Base-by-base conservation (phyloP, 2,329 filamentous ascomycete species). In the Ophiostoma australiae region DNA sequence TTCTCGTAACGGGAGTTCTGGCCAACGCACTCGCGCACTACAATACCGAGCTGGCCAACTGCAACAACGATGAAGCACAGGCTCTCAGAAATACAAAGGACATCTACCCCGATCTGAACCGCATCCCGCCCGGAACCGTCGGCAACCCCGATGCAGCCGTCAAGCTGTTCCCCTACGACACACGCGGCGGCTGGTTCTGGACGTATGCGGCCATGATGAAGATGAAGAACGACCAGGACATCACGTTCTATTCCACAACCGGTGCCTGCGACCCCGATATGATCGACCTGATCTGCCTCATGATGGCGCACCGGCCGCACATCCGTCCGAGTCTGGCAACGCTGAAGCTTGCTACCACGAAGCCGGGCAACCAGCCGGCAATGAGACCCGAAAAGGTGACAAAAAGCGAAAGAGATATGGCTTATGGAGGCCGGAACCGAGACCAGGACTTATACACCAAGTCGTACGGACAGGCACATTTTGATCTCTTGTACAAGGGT, bases 241-340 rank as follows among this genome's bases (percentile, higher is more conserved):
- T 23, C 17, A 7, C n/a, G 15, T 70, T 70, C 68, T 13, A 27
- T 8, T 17, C 10, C 17, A 67, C 58, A n/a, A 58, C 23, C 35
- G 63, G 68, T 20, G 31, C 63, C 23, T 27, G 17, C 27, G 70
- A 72, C 15, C 48, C 67, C 10, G 31, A 15, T 23, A 27, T 71
- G 65, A 1, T 33, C 2, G 70, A 72, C 31, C 48, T 52, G n/a
- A 70, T 72, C 41, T 69, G 65, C 66, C 66, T 33, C 31, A 73
- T 73, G 72, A 69, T 71, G 68, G 68, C 70, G 2, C 72, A 73
- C 61, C 68, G 68, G 8, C 70, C 72, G 2, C 3, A 13, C 15
- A 39, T 67, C 27, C 72, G 63, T 4, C 39, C 27, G 7, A 35
- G 3, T 23, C 35, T 37, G 35, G 48, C 33, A 11, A 20, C n/a